A percentile compares a stretch with the other conserved stretches of the same genome.
phyloP scores from a whole-genome alignment of 2,329 filamentous ascomycete species.

The Conoideocrella luteorostrata region DNA sequence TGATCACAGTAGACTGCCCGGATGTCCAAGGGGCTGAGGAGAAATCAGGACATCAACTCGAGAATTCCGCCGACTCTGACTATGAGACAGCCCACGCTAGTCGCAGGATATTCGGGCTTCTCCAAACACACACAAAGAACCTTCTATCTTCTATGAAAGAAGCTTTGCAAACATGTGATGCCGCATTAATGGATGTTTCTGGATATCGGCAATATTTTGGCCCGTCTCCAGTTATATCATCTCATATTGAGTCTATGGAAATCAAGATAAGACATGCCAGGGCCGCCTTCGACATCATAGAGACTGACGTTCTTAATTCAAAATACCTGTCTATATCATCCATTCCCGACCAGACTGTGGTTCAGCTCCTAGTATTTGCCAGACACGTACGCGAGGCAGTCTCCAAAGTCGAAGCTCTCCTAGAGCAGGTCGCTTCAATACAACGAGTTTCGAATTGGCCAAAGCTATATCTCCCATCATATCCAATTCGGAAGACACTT shows the following conservation, averaged over 20 bases:
- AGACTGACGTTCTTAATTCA: constrained; percentile 40
- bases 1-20: constrained; percentile 12
- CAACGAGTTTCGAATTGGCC: constrained; percentile 32
- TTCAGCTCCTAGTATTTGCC: constrained; percentile 49
- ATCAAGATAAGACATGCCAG: constrained; percentile 35
- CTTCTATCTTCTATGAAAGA: constrained; percentile 41
- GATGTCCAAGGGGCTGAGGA: too few species aligned
- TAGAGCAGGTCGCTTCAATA: constrained; percentile 42
- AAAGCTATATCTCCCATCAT: constrained; percentile 43
- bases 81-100: too few species aligned
- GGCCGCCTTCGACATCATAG: constrained; percentile 39
- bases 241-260: constrained; percentile 33
- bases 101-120: too few species aligned
- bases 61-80: too few species aligned
- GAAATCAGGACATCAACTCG: too few species aligned
- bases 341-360: constrained; percentile 40
- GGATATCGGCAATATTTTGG: constrained; percentile 42
- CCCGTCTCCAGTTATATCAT: constrained; percentile 33
- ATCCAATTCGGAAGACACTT: constrained; percentile 46
- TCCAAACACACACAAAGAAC: constrained; percentile 40
- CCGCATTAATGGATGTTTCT: constrained; percentile 47
- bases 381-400: constrained; percentile 48
- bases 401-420: constrained; percentile 38
- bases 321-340: constrained; percentile 38
- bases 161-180: constrained; percentile 40